Conservation (phyloP, 129 eudicot species). For the Helianthus annuus region HanXRQr2.0-SUNRISE NC_035448.2:98622853-98623352, state of each 20-base stretch:
- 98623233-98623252: slow-evolving; percentile 84
- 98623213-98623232: slow-evolving; percentile 86
- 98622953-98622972: slow-evolving; percentile 11
- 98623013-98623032: background rate
- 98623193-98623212: slow-evolving; percentile 81
- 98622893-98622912: slow-evolving; percentile 33
- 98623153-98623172: slow-evolving; percentile 87
- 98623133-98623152: slow-evolving; percentile 72
- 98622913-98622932: slow-evolving; percentile 48
- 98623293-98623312: background rate
- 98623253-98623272: slow-evolving; percentile 92
- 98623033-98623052: background rate
- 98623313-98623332: background rate
- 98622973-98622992: background rate
- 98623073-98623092: background rate
- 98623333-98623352: background rate
- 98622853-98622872: slow-evolving; percentile 50
- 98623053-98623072: slow-evolving; percentile 1
- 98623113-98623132: slow-evolving; percentile 72
- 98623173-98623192: slow-evolving; percentile 99
- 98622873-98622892: slow-evolving; percentile 33
- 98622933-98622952: slow-evolving; percentile 12
- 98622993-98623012: background rate
- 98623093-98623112: background rate
- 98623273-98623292: slow-evolving; percentile 83